These are phyloP conservation scores for Cutaneotrichosporon mucoides DNA, from an alignment of 1,284 basidiomycete genomes.

Conservation along the genomic window DNA sequence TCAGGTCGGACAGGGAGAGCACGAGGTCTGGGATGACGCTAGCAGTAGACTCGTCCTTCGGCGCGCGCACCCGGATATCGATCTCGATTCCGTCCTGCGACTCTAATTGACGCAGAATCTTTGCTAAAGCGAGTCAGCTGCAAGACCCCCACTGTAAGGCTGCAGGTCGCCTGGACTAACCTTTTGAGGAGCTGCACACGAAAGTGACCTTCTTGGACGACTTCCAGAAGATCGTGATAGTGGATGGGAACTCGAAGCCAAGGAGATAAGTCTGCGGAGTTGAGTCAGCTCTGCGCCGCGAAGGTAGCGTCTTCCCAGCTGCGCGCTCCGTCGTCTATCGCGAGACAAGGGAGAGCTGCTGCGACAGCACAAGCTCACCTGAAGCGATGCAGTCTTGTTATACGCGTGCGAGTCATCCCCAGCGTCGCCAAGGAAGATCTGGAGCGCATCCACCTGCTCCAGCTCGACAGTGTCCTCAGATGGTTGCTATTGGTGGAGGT, in stretches of 20 bases:
- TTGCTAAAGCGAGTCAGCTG: constrained; percentile 28
- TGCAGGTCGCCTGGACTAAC: constrained; percentile 50
- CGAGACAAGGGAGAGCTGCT: not conserved
- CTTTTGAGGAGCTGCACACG: constrained; percentile 84
- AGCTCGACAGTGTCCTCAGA: constrained; percentile 58
- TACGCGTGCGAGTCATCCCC: constrained; percentile 77
- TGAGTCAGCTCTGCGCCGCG: not conserved
- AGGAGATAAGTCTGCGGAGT: constrained; percentile 80
- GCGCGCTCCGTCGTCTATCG: not conserved
- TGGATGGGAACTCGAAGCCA: constrained; percentile 95
- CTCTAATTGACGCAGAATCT: constrained; percentile 43
- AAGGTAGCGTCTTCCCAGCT: no score
- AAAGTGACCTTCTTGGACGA: constrained; percentile 62
- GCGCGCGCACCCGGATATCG: constrained; percentile 36
- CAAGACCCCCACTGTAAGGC: no score
- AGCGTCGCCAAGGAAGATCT: constrained; percentile 76
- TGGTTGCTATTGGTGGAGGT: constrained; percentile 57
- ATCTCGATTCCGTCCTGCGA: constrained; percentile 33
- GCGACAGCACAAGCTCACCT: constrained; percentile 56
- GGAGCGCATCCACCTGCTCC: constrained; percentile 58
- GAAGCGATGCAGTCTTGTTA: constrained; percentile 81
- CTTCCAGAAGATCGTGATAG: constrained; percentile 71
- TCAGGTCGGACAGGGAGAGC: constrained; percentile 31
- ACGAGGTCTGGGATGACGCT: constrained; percentile 36
- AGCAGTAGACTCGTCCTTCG: constrained; percentile 41